phyloP scores from a whole-genome alignment of 108 stramenopile genomes.

The Nitzschia sp. region DNA sequence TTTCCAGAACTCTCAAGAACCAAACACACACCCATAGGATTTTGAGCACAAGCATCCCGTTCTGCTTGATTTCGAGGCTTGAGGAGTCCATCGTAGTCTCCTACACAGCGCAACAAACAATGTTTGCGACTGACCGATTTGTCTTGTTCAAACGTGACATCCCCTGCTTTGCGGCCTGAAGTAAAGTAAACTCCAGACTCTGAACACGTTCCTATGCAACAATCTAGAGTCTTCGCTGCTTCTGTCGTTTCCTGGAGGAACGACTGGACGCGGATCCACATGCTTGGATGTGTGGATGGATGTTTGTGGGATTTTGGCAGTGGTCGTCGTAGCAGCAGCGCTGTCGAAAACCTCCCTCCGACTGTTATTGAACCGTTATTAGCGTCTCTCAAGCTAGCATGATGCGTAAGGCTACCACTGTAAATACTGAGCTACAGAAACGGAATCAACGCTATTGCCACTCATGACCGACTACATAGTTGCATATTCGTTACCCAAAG shows the following conservation, averaged over 20 bases:
- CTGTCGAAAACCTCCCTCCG: constrained; percentile 3
- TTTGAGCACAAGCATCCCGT: constrained; percentile 15
- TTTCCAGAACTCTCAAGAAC: constrained; percentile 36
- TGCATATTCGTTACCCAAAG: too few relatives aligned
- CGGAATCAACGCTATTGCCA: too few relatives aligned
- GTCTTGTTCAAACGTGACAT: constrained; percentile 26
- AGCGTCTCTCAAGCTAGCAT: too few relatives aligned
- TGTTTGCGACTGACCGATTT: constrained; percentile 33
- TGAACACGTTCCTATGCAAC: not conserved
- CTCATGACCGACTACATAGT: too few relatives aligned
- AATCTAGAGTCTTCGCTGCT: not conserved
- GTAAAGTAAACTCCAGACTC: constrained; percentile 5
- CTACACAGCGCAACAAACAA: constrained; percentile 16
- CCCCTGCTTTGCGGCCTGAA: constrained; percentile 32
- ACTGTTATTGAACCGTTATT: not conserved
- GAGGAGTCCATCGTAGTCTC: not conserved
- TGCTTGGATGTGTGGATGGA: not conserved
- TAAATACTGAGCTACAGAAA: too few relatives aligned
- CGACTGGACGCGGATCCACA: constrained; percentile 19
- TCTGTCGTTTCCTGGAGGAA: not conserved
- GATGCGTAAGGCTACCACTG: too few relatives aligned
- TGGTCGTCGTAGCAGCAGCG: not conserved
- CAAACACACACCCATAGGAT: constrained; percentile 23
- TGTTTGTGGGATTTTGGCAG: too few relatives aligned
- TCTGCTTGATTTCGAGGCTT: constrained; percentile 29